Evolutionary conservation across 805 yeast genomes (phyloP).

Genomic region (Candida sithepensis): DNA sequence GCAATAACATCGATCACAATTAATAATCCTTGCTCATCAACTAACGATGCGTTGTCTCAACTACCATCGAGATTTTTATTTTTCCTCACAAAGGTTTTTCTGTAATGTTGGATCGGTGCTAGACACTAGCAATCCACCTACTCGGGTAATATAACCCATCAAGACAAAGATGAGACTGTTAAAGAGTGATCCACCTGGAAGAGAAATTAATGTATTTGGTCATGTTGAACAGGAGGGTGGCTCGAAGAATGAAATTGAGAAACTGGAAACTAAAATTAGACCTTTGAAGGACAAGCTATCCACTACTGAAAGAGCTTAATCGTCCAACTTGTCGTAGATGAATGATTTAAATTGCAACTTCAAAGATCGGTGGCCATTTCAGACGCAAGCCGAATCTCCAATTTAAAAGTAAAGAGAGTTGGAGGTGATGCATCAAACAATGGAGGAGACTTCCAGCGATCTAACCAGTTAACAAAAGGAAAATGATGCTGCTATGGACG

Average conservation of each 20-base stretch:
- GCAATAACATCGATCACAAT: too few species aligned
- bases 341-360: conserved; percentile 40
- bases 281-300: conserved; percentile 55
- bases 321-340: conserved; percentile 59
- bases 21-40: too few species aligned
- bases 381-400: conserved; percentile 21
- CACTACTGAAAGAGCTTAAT: conserved; percentile 58
- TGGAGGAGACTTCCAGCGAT: conserved; percentile 67
- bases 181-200: too few species aligned
- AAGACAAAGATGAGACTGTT: too few species aligned
- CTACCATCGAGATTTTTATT: too few species aligned
- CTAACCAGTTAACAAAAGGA: conserved; percentile 47
- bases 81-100: too few species aligned
- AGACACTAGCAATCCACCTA: too few species aligned
- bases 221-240: too few species aligned
- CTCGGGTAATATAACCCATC: too few species aligned
- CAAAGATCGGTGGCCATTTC: conserved; percentile 28
- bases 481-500: conserved; percentile 51
- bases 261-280: conserved; percentile 59
- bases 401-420: conserved; percentile 68
- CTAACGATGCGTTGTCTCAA: too few species aligned
- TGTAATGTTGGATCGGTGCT: too few species aligned
- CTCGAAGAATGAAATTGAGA: conserved; percentile 62
- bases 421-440: conserved; percentile 73
- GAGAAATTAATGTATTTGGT: too few species aligned